These are phyloP conservation scores for Gelatoporia subvermispora DNA, from an alignment of 768 basidiomycete genomes.

Conservation along the genomic window DNA sequence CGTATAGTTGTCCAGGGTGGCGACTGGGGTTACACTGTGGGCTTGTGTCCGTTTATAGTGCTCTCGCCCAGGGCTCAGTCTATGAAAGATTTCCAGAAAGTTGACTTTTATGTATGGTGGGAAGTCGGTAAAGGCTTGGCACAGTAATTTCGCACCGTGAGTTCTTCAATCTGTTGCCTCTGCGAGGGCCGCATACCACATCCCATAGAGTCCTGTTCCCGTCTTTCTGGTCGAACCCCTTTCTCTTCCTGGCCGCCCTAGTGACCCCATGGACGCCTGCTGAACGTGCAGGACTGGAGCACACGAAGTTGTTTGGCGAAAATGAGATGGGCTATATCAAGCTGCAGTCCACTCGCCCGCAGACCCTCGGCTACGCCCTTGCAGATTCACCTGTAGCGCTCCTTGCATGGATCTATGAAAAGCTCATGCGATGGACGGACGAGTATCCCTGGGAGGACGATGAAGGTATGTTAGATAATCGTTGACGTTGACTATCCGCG, in stretches of 20 bases:
- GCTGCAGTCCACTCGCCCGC: conserved; percentile 30
- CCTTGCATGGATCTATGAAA: conserved; percentile 30
- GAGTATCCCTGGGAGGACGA: conserved; percentile 51
- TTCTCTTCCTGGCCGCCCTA: conserved; percentile 24
- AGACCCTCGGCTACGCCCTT: conserved; percentile 41
- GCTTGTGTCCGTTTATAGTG: not conserved
- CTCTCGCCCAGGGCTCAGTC: not conserved
- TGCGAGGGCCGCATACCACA: not conserved
- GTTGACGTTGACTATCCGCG: not conserved
- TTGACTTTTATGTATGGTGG: conserved; percentile 22
- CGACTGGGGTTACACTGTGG: conserved; percentile 40
- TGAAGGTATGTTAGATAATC: conserved; percentile 31
- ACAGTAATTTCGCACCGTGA: conserved; percentile 28
- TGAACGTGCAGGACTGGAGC: conserved; percentile 32
- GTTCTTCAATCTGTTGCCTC: not conserved
- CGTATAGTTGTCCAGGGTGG: conserved; percentile 40
- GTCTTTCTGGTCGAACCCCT: conserved; percentile 16
- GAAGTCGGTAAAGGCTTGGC: conserved; percentile 29
- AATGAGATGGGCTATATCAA: conserved; percentile 34
- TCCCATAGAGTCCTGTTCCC: conserved; percentile 10
- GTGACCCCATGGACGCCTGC: conserved; percentile 27
- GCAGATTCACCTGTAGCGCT: conserved; percentile 50
- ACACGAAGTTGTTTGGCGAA: conserved; percentile 23
- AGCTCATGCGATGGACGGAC: conserved; percentile 30
- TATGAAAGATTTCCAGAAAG: conserved; percentile 21